phyloP scores from a whole-genome alignment of 2,329 filamentous ascomycete species.

The Parafenestella ontariensis region DNA sequence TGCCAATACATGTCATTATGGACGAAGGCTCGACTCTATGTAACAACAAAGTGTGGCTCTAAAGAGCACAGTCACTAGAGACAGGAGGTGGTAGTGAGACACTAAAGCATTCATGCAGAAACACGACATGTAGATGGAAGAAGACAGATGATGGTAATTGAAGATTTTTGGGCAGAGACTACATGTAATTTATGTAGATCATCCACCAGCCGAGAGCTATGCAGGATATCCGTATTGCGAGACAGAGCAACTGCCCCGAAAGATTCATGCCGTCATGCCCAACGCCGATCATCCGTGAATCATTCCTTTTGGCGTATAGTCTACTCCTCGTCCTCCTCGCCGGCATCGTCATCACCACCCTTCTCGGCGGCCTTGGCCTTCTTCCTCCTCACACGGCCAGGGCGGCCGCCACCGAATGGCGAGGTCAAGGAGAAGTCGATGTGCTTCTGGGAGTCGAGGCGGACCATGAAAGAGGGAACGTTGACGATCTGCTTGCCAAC shows the following conservation, averaged over 20 bases:
- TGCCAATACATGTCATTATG: no score
- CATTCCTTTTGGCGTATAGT: conserved; percentile 36
- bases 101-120: no score
- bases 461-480: conserved; percentile 98
- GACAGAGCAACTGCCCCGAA: conserved; percentile 37
- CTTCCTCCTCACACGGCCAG: conserved; percentile 98
- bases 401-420: conserved; percentile 95
- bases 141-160: conserved; percentile 38
- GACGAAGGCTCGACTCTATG: no score
- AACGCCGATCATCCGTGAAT: conserved; percentile 47
- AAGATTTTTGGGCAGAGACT: conserved; percentile 44
- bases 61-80: no score
- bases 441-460: conserved; percentile 99
- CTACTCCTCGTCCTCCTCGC: conserved; percentile 84
- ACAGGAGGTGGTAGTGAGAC: no score
- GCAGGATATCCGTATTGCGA: conserved; percentile 41
- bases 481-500: conserved; percentile 99
- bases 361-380: conserved; percentile 97
- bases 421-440: conserved; percentile 98
- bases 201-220: conserved; percentile 36
- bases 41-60: no score
- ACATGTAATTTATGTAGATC: conserved; percentile 36
- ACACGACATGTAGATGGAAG: not conserved
- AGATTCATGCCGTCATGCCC: conserved; percentile 46
- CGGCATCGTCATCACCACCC: conserved; percentile 79